Conservation (phyloP, 805 yeast genomes). For the Metschnikowia baotianmanensis region DNA sequence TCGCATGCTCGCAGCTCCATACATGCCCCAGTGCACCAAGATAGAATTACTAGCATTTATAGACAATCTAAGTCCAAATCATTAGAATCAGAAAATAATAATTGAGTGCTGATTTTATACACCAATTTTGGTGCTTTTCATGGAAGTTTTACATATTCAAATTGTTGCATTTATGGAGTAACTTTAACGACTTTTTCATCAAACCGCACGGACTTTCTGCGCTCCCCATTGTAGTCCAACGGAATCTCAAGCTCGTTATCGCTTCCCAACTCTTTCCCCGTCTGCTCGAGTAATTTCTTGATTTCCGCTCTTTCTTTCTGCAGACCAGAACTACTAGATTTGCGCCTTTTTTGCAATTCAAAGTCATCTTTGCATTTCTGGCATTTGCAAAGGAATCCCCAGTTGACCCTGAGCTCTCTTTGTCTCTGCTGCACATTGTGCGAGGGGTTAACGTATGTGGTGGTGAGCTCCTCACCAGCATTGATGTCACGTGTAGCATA, state of each 20-base stretch:
- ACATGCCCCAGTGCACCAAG: slow-evolving; percentile 4
- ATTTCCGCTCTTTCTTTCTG: slow-evolving; percentile 35
- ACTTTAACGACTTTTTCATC: slow-evolving; percentile 50
- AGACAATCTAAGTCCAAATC: no score
- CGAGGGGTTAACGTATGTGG: slow-evolving; percentile 67
- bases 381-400: slow-evolving; percentile 79
- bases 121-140: no score
- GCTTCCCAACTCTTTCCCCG: slow-evolving; percentile 36
- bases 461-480: slow-evolving; percentile 65
- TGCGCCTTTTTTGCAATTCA: slow-evolving; percentile 42
- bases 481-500: slow-evolving; percentile 54
- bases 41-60: no score
- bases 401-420: slow-evolving; percentile 63
- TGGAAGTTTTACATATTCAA: neutral
- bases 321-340: slow-evolving; percentile 34
- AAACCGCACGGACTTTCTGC: slow-evolving; percentile 66
- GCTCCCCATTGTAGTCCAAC: slow-evolving; percentile 32
- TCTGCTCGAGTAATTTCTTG: slow-evolving; percentile 43
- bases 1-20: no score
- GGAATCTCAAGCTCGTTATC: slow-evolving; percentile 48
- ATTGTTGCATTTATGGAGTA: neutral
- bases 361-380: slow-evolving; percentile 59
- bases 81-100: no score
- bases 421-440: slow-evolving; percentile 63
- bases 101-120: no score